These are phyloP conservation scores for Papiliotrema fonsecae DNA, from an alignment of 1,284 basidiomycete species.

Conservation along the genomic window DNA sequence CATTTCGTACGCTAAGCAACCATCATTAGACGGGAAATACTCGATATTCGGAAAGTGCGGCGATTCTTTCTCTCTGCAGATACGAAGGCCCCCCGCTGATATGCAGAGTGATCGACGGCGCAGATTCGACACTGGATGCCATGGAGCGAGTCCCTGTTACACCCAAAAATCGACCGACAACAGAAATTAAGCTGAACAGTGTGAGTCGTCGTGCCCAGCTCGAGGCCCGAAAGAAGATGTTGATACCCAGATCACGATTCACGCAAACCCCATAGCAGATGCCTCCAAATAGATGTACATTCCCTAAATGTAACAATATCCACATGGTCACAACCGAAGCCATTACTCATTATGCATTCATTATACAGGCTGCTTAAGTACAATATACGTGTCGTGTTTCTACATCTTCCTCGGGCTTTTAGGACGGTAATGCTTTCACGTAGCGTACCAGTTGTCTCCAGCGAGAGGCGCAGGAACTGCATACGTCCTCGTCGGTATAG, in stretches of 20 bases:
- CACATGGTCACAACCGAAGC: constrained; percentile 5
- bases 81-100: background rate
- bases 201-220: constrained; percentile 52
- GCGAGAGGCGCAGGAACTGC: too few species aligned
- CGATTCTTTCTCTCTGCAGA: background rate
- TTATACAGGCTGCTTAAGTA: too few species aligned
- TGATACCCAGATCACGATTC: constrained; percentile 69
- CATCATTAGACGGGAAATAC: constrained; percentile 89
- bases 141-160: constrained; percentile 89
- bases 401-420: too few species aligned
- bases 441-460: too few species aligned
- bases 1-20: constrained; percentile 84
- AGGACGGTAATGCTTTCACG: too few species aligned
- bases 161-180: constrained; percentile 79
- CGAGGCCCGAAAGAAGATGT: constrained; percentile 8
- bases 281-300: constrained; percentile 15
- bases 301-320: background rate
- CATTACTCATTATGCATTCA: too few species aligned
- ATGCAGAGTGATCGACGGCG: constrained; percentile 78
- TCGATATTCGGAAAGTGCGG: constrained; percentile 75
- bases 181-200: constrained; percentile 72
- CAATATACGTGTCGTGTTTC: too few species aligned
- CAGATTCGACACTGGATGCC: constrained; percentile 77
- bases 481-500: too few species aligned
- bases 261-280: constrained; percentile 75